Conservation (phyloP, 441 rosid genomes). For the Pelargonium cotyledonis region DNA sequence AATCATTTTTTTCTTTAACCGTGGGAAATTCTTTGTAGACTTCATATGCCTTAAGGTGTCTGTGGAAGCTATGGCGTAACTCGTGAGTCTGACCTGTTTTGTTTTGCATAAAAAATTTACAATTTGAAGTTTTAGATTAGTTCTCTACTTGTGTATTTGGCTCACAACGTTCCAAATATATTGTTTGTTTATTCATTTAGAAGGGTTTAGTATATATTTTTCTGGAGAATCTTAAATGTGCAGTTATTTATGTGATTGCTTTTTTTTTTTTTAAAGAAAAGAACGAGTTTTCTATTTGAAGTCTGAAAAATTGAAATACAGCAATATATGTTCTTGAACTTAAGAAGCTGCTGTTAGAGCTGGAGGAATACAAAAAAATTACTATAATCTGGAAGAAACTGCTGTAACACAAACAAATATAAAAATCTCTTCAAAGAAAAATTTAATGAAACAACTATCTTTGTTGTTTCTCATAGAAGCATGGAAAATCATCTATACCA, state of each 20-base stretch:
- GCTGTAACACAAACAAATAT: constrained; percentile 21
- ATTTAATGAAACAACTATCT: constrained; percentile 20
- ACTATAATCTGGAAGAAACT: constrained; percentile 9
- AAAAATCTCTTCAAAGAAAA: constrained; percentile 21
- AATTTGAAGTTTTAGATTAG: neutral
- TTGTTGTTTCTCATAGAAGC: constrained; percentile 21
- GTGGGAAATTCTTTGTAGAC: neutral
- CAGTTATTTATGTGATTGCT: neutral
- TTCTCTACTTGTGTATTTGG: neutral
- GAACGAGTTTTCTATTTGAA: neutral
- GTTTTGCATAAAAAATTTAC: neutral
- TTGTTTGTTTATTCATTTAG: neutral
- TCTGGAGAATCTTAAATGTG: neutral
- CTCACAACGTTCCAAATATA: neutral
- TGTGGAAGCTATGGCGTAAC: neutral
- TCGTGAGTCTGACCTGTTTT: neutral
- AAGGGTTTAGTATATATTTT: neutral
- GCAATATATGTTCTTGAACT: neutral
- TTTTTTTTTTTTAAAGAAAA: neutral
- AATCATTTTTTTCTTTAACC: neutral
- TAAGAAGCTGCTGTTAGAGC: neutral
- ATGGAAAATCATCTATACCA: constrained; percentile 18
- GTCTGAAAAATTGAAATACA: neutral
- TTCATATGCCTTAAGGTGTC: neutral
- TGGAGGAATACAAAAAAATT: neutral